Conservation (phyloP, 2,329 filamentous ascomycete species). For the Hirsutella thompsonii region DNA sequence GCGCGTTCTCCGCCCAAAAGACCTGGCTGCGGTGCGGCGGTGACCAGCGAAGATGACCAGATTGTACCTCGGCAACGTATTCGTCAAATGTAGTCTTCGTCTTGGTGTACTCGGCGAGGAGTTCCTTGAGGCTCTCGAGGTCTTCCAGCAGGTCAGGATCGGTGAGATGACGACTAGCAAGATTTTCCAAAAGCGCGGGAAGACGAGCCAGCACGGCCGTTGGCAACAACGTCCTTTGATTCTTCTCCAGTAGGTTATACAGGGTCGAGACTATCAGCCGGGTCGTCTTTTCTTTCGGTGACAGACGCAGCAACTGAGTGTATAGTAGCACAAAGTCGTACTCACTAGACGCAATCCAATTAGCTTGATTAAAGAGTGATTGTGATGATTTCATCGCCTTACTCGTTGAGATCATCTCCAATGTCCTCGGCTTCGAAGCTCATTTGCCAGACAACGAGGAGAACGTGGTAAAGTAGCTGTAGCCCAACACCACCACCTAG, state of each 20-base stretch:
- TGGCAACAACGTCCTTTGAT: constrained; percentile 64
- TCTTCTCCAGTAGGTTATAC: constrained; percentile 64
- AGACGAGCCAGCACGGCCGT: constrained; percentile 78
- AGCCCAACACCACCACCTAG: constrained; percentile 76
- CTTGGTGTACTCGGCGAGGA: constrained; percentile 54
- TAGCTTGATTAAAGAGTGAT: neutral
- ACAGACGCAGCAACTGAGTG: constrained; percentile 80
- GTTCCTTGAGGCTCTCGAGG: constrained; percentile 44
- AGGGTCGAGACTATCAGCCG: constrained; percentile 81
- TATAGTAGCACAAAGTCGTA: constrained; percentile 88
- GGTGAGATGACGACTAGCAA: constrained; percentile 47
- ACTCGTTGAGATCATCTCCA: constrained; percentile 74
- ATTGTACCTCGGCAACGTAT: constrained; percentile 75
- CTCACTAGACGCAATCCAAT: constrained; percentile 43
- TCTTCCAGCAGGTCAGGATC: constrained; percentile 54
- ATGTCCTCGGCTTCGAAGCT: constrained; percentile 77
- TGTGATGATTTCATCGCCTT: constrained; percentile 21
- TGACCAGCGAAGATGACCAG: constrained; percentile 84
- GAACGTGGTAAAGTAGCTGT: constrained; percentile 85
- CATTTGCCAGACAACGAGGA: constrained; percentile 91
- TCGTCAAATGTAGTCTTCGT: constrained; percentile 74
- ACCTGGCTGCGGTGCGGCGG: constrained; percentile 75
- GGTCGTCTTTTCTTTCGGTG: constrained; percentile 96
- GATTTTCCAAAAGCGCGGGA: constrained; percentile 51
- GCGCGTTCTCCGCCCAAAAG: constrained; percentile 88